Evolutionary conservation across 192 early-diverging fungal species (phyloP).

Genomic region (Spinellus fusiger): DNA sequence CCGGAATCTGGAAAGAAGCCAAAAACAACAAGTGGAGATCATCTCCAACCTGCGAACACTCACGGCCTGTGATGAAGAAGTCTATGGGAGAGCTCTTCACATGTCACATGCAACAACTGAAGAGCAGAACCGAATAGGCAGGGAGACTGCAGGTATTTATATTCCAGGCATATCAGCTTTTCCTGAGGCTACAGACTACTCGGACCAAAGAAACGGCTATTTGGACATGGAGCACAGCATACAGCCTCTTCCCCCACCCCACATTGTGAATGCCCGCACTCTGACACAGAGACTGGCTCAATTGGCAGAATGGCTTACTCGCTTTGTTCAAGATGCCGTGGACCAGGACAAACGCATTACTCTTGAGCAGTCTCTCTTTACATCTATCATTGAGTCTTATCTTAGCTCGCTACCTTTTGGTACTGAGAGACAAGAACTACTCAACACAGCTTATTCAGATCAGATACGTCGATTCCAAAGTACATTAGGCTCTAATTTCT

Average conservation of each 20-base stretch:
- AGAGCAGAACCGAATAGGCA: not conserved
- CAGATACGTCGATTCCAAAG: conserved; percentile 31
- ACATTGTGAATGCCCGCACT: conserved; percentile 14
- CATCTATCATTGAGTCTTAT: conserved; percentile 15
- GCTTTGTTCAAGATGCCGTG: conserved; percentile 6
- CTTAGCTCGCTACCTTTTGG: conserved; percentile 32
- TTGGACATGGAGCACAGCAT: not conserved
- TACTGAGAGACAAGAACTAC: conserved; percentile 25
- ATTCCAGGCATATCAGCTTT: not conserved
- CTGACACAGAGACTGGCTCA: conserved; percentile 9
- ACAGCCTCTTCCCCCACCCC: not conserved
- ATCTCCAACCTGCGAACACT: conserved; percentile 24
- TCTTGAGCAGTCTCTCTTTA: conserved; percentile 23
- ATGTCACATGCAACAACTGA: not conserved
- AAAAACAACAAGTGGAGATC: conserved; percentile 27
- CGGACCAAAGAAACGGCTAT: not conserved
- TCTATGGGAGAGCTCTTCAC: conserved; percentile 9
- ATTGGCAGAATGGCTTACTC: conserved; percentile 12
- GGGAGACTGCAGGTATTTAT: not conserved
- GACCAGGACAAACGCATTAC: not conserved
- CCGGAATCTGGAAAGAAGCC: conserved; percentile 18
- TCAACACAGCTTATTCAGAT: conserved; percentile 33
- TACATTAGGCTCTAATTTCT: conserved; percentile 29
- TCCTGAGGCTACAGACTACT: not conserved
- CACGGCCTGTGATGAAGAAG: conserved; percentile 10